Conservation (phyloP, 2,329 filamentous ascomycete species). For the Trichophyton verrucosum region DNA sequence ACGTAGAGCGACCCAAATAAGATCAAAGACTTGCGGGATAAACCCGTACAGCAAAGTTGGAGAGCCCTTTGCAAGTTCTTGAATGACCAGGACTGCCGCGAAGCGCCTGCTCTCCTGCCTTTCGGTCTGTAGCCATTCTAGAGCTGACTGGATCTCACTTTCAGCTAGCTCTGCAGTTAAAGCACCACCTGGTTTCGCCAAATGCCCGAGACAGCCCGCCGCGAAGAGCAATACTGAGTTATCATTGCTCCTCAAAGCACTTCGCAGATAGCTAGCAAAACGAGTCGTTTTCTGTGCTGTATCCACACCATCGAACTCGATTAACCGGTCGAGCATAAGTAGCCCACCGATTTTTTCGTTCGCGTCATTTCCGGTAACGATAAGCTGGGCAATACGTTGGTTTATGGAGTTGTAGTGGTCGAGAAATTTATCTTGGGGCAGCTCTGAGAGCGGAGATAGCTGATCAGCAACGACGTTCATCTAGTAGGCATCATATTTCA, state of each 20-base stretch:
- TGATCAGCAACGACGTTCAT: neutral
- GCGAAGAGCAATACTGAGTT: slow-evolving; percentile 82
- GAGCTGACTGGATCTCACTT: slow-evolving; percentile 86
- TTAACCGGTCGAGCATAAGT: slow-evolving; percentile 78
- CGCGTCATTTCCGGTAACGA: slow-evolving; percentile 74
- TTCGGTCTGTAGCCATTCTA: slow-evolving; percentile 95
- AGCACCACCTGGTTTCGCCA: slow-evolving; percentile 84
- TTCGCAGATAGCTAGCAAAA: slow-evolving; percentile 81
- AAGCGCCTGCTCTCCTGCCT: slow-evolving; percentile 87
- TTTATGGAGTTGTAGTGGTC: slow-evolving; percentile 57
- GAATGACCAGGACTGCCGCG: slow-evolving; percentile 78
- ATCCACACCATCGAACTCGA: slow-evolving; percentile 94
- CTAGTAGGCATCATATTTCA: neutral
- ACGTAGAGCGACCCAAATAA: slow-evolving; percentile 88
- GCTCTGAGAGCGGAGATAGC: slow-evolving; percentile 42
- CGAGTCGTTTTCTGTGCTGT: slow-evolving; percentile 85
- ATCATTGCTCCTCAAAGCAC: slow-evolving; percentile 80
- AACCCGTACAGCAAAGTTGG: slow-evolving; percentile 93
- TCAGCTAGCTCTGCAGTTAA: slow-evolving; percentile 93
- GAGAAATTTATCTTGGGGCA: slow-evolving; percentile 65
- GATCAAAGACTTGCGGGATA: slow-evolving; percentile 86
- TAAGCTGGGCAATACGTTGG: slow-evolving; percentile 55
- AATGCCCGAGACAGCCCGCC: slow-evolving; percentile 73
- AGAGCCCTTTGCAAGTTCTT: slow-evolving; percentile 82
- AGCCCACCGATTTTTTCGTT: slow-evolving; percentile 85